phyloP scores from a whole-genome alignment of 202 grass and related monocot genomes.

The Zoysia matrella region DNA sequence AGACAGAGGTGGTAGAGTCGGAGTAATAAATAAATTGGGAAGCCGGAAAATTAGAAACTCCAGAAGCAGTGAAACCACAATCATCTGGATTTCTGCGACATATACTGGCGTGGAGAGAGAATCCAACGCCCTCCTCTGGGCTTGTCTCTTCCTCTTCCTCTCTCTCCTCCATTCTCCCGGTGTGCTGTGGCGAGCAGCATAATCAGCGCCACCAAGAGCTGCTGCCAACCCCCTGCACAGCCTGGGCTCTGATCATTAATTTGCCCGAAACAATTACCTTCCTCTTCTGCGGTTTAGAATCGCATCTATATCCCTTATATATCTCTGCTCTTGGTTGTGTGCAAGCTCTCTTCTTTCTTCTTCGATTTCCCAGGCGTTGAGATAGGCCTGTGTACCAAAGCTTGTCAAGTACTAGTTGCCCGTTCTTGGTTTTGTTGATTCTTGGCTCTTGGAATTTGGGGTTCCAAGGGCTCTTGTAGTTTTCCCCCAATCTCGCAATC shows the following conservation, averaged over 20 bases:
- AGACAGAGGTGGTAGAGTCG: background rate
- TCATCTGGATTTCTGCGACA: conserved; percentile 47
- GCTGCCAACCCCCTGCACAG: conserved; percentile 72
- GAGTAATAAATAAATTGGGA: background rate
- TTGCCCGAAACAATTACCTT: conserved; percentile 60
- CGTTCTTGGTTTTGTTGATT: conserved; percentile 53
- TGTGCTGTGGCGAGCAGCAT: conserved; percentile 38
- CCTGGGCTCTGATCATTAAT: conserved; percentile 72
- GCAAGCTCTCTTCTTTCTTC: conserved; percentile 40
- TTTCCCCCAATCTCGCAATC: conserved; percentile 30
- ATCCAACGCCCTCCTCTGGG: conserved; percentile 67
- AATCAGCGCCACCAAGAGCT: conserved; percentile 53
- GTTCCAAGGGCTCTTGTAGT: conserved; percentile 33
- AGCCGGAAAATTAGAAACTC: conserved; percentile 52
- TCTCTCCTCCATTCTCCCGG: conserved; percentile 47
- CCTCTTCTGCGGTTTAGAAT: conserved; percentile 52
- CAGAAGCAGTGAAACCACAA: conserved; percentile 43
- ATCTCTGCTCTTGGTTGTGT: conserved; percentile 40
- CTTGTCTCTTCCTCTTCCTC: conserved; percentile 54
- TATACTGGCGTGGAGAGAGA: conserved; percentile 64
- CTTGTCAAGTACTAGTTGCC: conserved; percentile 38
- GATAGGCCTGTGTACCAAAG: conserved; percentile 39
- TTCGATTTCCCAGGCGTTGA: conserved; percentile 50
- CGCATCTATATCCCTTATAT: conserved; percentile 53
- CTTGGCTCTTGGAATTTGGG: conserved; percentile 22